phyloP scores from a whole-genome alignment of 1,139 yeast genomes.

The Nematodospora anomalae region DNA sequence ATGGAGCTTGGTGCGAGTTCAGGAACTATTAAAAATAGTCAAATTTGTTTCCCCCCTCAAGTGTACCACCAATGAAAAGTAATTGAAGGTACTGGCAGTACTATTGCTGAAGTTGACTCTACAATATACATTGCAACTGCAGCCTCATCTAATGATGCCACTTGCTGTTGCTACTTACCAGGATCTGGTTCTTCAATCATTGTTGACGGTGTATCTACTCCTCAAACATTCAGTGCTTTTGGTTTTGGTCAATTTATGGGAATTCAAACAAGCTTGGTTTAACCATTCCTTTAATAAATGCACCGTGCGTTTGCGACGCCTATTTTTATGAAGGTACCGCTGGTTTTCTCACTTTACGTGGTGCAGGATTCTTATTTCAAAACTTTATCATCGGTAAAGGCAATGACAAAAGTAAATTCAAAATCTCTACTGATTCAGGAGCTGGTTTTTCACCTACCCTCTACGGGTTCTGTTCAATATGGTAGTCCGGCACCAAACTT shows the following conservation, averaged over 20 bases:
- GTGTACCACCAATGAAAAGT: slow-evolving; percentile 25
- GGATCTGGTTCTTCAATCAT: slow-evolving; percentile 20
- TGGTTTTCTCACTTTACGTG: slow-evolving; percentile 24
- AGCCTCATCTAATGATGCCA: slow-evolving; percentile 15
- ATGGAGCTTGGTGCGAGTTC: slow-evolving; percentile 22
- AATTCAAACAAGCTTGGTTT: slow-evolving; percentile 8
- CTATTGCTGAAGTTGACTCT: slow-evolving; percentile 23
- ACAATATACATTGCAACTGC: slow-evolving; percentile 21
- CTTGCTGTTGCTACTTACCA: slow-evolving; percentile 25
- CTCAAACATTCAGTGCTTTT: slow-evolving; percentile 26
- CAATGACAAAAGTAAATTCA: slow-evolving; percentile 15
- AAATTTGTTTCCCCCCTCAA: slow-evolving; percentile 27
- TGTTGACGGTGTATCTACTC: slow-evolving; percentile 18
- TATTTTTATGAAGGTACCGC: slow-evolving; percentile 17
- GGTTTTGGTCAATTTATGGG: slow-evolving; percentile 26
- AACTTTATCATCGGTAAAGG: slow-evolving; percentile 25
- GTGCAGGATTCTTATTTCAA: slow-evolving; percentile 11
- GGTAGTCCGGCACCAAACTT: slow-evolving; percentile 22
- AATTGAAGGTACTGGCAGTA: slow-evolving; percentile 31
- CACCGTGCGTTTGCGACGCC: not conserved
- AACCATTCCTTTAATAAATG: slow-evolving; percentile 5
- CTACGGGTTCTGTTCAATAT: slow-evolving; percentile 17
- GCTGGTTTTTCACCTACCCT: slow-evolving; percentile 10
- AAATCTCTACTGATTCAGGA: slow-evolving; percentile 17
- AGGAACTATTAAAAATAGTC: slow-evolving; percentile 22